phyloP scores from a whole-genome alignment of 1,284 basidiomycete genomes.

The Coniferiporia sulphurascens region DNA sequence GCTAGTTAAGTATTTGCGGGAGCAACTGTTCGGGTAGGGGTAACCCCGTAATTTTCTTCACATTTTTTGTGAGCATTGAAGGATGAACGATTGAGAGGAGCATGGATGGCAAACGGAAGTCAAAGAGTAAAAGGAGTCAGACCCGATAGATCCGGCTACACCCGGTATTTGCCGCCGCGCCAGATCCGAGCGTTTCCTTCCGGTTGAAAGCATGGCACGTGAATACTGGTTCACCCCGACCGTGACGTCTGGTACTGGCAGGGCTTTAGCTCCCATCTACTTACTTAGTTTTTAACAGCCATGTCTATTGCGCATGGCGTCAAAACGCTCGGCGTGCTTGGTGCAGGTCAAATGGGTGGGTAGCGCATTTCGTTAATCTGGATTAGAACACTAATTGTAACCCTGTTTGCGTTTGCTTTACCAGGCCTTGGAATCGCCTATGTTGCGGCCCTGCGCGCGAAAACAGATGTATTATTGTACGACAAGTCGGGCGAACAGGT shows the following conservation, averaged over 20 bases:
- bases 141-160: no score
- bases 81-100: no score
- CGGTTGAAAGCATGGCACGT: neutral
- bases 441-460: constrained; percentile 76
- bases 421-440: constrained; percentile 76
- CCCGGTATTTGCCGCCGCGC: no score
- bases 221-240: neutral
- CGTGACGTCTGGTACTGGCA: neutral
- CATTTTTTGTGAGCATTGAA: no score
- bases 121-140: no score
- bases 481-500: constrained; percentile 67
- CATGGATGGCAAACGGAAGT: no score
- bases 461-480: constrained; percentile 70
- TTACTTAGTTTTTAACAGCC: neutral
- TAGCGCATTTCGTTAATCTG: neutral
- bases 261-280: no score
- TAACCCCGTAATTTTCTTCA: no score
- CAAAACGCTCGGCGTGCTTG: constrained; percentile 63
- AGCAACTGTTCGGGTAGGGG: no score
- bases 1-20: no score
- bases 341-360: constrained; percentile 81
- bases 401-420: neutral
- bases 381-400: neutral
- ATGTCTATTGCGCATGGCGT: constrained; percentile 66
- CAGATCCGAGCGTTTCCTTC: no score